A percentile compares a stretch with the other conserved stretches of the same genome.
phyloP scores from a whole-genome alignment of 257 asterid genomes.

The Eustoma russellianum region DNA sequence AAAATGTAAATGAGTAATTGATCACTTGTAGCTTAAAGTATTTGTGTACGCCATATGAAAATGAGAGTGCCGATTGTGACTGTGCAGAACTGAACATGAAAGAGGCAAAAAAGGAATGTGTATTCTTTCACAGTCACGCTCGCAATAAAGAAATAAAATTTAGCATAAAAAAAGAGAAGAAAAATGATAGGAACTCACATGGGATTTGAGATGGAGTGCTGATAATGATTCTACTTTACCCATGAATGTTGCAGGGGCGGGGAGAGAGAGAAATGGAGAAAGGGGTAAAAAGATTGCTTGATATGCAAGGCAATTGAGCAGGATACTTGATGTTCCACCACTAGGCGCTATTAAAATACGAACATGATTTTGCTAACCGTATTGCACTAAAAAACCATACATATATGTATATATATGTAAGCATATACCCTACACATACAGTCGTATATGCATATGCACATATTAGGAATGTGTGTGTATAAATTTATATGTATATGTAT shows the following conservation, averaged over 20 bases:
- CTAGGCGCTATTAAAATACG: constrained; percentile 12
- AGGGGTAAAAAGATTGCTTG: constrained; percentile 49
- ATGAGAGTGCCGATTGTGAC: neutral
- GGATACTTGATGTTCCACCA: constrained; percentile 76
- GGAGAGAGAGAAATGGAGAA: constrained; percentile 7
- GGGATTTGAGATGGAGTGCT: constrained; percentile 65
- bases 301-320: constrained; percentile 71
- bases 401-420: too few species aligned
- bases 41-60: neutral
- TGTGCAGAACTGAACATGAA: neutral
- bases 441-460: too few species aligned
- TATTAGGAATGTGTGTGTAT: too few species aligned
- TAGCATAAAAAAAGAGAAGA: constrained; percentile 17
- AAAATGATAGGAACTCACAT: constrained; percentile 74
- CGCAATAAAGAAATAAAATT: constrained; percentile 1
- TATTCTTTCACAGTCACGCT: constrained; percentile 1
- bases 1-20: too few species aligned
- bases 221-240: constrained; percentile 63
- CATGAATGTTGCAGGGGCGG: constrained; percentile 43
- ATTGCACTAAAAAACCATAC: too few species aligned
- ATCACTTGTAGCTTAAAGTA: too few species aligned
- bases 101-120: neutral
- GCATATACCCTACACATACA: too few species aligned
- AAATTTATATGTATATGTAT: too few species aligned
- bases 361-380: too few species aligned